Conservation (phyloP, 2,329 filamentous ascomycete species). For the Coniochaeta pulveracea region DNA sequence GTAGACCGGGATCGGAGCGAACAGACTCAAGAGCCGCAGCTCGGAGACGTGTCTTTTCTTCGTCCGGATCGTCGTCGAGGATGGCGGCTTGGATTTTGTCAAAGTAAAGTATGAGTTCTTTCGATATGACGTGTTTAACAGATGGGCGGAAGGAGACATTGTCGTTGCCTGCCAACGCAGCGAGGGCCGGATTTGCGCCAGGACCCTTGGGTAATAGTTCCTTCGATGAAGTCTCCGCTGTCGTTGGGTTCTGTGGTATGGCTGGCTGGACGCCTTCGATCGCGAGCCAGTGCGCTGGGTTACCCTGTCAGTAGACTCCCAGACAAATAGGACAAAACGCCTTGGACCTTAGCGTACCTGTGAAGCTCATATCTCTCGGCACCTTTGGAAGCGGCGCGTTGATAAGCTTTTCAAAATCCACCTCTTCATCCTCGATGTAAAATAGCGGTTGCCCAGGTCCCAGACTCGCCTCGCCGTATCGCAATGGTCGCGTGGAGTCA, state of each 20-base stretch:
- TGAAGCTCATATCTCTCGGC: slow-evolving; percentile 84
- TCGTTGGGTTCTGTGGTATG: slow-evolving; percentile 91
- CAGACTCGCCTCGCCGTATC: slow-evolving; percentile 87
- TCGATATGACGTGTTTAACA: slow-evolving; percentile 92
- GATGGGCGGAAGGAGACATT: slow-evolving; percentile 76
- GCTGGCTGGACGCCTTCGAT: slow-evolving; percentile 95
- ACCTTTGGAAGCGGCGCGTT: slow-evolving; percentile 94
- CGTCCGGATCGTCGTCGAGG: slow-evolving; percentile 77
- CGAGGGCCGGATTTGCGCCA: slow-evolving; percentile 74
- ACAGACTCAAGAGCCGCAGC: slow-evolving; percentile 79
- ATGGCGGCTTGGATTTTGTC: slow-evolving; percentile 87
- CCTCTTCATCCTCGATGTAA: slow-evolving; percentile 96
- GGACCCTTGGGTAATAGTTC: slow-evolving; percentile 85
- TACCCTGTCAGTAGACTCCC: background rate
- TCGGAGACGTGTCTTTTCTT: slow-evolving; percentile 60
- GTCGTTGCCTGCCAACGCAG: slow-evolving; percentile 73
- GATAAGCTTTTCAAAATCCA: slow-evolving; percentile 97
- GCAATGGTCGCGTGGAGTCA: slow-evolving; percentile 77
- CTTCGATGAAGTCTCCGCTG: slow-evolving; percentile 69
- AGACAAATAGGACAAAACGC: background rate
- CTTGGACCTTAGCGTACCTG: slow-evolving; percentile 42
- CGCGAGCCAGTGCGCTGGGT: slow-evolving; percentile 83
- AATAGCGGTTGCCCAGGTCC: slow-evolving; percentile 90
- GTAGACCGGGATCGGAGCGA: slow-evolving; percentile 78
- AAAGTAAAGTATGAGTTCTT: slow-evolving; percentile 93